Conservation (phyloP, 2,329 filamentous ascomycete genomes). For the Botrytis deweyae region DNA sequence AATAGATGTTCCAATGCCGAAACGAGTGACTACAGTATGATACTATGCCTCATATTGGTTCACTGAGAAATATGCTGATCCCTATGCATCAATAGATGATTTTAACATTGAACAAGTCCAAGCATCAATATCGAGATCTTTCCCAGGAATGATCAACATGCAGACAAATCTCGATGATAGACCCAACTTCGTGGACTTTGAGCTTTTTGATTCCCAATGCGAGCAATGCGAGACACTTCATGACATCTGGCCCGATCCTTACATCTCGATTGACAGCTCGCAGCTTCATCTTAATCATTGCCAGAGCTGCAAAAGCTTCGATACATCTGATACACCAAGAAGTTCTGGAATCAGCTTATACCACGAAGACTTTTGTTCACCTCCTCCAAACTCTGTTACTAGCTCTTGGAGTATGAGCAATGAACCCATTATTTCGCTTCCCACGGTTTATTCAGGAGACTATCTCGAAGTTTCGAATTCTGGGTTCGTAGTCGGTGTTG, state of each 20-base stretch:
- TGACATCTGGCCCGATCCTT: background rate
- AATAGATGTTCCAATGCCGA: background rate
- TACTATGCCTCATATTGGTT: background rate
- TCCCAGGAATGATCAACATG: background rate
- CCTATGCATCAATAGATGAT: background rate
- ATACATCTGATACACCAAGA: slow-evolving; percentile 9
- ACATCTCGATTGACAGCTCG: background rate
- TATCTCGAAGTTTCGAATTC: background rate
- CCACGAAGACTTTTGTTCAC: background rate
- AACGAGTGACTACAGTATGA: background rate
- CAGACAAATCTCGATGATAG: background rate
- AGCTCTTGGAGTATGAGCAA: background rate
- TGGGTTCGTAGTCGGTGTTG: background rate
- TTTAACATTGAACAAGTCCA: background rate
- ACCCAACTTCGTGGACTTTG: background rate
- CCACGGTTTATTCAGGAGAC: background rate
- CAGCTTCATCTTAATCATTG: background rate
- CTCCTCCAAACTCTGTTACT: background rate
- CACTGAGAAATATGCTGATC: background rate
- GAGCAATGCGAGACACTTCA: background rate
- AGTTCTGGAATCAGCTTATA: background rate
- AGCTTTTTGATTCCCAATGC: background rate
- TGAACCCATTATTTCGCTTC: background rate
- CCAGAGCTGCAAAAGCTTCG: background rate
- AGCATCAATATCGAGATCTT: background rate